Evolutionary conservation across 169 alveolate species (phyloP), one percentile per base, ranked within the genome.

Genomic region (Perkinsus marinus): DNA sequence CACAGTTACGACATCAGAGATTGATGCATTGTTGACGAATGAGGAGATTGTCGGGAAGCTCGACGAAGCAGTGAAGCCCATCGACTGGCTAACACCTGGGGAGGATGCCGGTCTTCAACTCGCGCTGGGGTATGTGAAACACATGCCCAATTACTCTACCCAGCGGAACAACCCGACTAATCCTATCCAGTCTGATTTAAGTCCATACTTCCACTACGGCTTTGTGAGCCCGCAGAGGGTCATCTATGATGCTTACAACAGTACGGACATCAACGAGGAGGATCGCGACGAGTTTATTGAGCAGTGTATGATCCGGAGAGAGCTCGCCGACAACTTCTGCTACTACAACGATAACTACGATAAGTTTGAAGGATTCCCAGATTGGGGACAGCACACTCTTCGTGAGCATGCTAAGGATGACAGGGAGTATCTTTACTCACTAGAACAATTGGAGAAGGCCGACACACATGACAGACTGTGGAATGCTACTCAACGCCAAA

Each of bases 331-430:
- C 94, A 96, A 96, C 90, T 95, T 94, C 43, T 93, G 95, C 39
- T 94, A 93, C 91, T 96, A 94, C 90, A 95, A 94, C 90, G 93
- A 57, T 16, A 57, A 93, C 7, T 96, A 96, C 43, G 96, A 95
- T 93, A 92, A 93, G 46, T 68, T 94, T 57, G 94, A 93, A 47
- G 96, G 97, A 30, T 96, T 95, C 0, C 95, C 96, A 36, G 92
- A 39, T n/a, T 96, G 97, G 97, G 97, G 97, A 0, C 95, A 93
- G 93, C 94, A 94, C 39, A 92, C 95, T 30, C 91, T 95, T n/a
- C 90, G 89, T 69, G 93, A 90, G 89, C 97, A 95, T 90, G 93
- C 91, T 30, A 68, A 92, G 9, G 97, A 96, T 68, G 94, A 94
- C 89, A 93, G 97, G 37, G 96, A 94, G 41, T 90, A 94, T 39